Evolutionary conservation across 1,284 basidiomycete species (phyloP).

Genomic region (Ustilago xerochloae): DNA sequence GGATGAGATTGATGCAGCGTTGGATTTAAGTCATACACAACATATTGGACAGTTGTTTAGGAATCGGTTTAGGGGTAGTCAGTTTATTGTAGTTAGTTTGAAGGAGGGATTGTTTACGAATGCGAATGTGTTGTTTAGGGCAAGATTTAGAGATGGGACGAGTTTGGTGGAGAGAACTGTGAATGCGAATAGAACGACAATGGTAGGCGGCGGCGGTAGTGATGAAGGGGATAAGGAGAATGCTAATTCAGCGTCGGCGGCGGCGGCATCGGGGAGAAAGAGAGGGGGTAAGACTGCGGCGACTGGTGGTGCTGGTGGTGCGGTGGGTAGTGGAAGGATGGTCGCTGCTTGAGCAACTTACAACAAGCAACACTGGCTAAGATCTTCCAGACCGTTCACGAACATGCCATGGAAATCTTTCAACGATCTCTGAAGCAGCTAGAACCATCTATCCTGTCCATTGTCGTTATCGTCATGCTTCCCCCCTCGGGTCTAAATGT

Average conservation of each 20-base stretch:
- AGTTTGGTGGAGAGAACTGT: conserved; percentile 78
- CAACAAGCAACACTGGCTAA: background rate
- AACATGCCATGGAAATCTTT: no score
- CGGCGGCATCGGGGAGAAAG: conserved; percentile 10
- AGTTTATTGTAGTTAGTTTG: conserved; percentile 96
- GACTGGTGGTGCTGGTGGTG: conserved; percentile 1
- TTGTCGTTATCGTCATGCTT: background rate
- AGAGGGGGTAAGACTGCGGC: conserved; percentile 10
- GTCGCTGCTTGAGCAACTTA: conserved; percentile 8
- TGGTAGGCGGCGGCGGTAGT: background rate
- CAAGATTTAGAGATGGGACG: conserved; percentile 90
- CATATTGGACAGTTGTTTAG: conserved; percentile 97
- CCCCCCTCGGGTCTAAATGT: background rate
- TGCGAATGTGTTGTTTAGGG: conserved; percentile 94
- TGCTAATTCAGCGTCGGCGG: conserved; percentile 1
- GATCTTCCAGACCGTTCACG: no score
- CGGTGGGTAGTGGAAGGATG: conserved; percentile 9
- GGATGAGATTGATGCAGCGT: conserved; percentile 96
- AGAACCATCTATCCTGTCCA: background rate
- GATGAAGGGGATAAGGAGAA: conserved; percentile 44
- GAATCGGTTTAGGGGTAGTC: conserved; percentile 95
- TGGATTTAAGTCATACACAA: conserved; percentile 93
- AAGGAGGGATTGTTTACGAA: conserved; percentile 96
- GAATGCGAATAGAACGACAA: conserved; percentile 45
- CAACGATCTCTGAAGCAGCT: background rate